Evolutionary conservation across 2,329 filamentous ascomycete genomes (phyloP).

Genomic region (Sclerotinia nivalis): DNA sequence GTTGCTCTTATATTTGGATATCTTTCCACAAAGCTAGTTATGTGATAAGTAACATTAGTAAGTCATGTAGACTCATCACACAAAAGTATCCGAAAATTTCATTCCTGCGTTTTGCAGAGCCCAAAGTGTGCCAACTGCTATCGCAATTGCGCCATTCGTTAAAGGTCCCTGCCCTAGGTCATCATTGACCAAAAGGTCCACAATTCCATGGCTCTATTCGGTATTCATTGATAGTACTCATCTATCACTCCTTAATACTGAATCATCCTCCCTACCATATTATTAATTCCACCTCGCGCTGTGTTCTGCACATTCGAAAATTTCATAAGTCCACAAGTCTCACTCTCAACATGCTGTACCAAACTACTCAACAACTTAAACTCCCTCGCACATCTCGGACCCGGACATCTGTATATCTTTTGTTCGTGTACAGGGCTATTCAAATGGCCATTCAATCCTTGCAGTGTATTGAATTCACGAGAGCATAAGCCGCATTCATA

Average conservation of each 20-base stretch:
- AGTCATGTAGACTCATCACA: not conserved
- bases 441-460: slow-evolving; percentile 53
- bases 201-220: not conserved
- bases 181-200: not conserved
- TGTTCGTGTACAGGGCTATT: slow-evolving; percentile 54
- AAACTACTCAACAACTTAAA: slow-evolving; percentile 35
- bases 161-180: not conserved
- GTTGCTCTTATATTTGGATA: not conserved
- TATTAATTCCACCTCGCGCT: slow-evolving; percentile 30
- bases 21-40: not conserved
- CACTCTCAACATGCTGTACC: slow-evolving; percentile 36
- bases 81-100: not conserved
- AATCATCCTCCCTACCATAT: slow-evolving; percentile 42
- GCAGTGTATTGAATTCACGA: slow-evolving; percentile 43
- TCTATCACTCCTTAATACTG: not conserved
- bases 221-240: not conserved
- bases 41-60: not conserved
- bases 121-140: not conserved
- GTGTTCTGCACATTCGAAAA: slow-evolving; percentile 31
- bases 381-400: slow-evolving; percentile 25
- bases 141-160: not conserved
- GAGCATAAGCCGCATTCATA: slow-evolving; percentile 59
- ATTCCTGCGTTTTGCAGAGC: not conserved
- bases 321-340: slow-evolving; percentile 36
- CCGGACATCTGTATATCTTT: slow-evolving; percentile 40